Percentiles rank a stretch among this genome's conserved stretches.
Conservation (phyloP, 192 early-diverging fungal species). For the Haplosporangium gracile region DNA sequence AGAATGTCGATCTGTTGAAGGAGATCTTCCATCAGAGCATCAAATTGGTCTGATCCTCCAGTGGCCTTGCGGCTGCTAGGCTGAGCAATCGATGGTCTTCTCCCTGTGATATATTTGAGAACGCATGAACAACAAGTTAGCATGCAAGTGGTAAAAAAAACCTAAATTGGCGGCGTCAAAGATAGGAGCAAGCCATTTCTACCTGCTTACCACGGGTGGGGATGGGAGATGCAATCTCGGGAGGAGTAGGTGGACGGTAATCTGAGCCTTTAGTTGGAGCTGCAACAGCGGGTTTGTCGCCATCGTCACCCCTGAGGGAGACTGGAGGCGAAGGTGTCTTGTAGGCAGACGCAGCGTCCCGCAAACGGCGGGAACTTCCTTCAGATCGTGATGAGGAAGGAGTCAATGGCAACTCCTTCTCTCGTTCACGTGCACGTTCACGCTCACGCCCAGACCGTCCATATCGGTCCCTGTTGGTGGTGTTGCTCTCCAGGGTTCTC, state of each 20-base stretch:
- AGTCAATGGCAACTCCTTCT: background rate
- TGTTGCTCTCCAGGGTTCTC: background rate
- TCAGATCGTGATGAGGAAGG: slow-evolving; percentile 16
- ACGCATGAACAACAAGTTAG: background rate
- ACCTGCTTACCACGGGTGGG: slow-evolving; percentile 17
- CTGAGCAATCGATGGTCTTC: background rate
- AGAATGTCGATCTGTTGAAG: slow-evolving; percentile 53
- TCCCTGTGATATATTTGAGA: background rate
- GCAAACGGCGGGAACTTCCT: background rate
- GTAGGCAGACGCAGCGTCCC: slow-evolving; percentile 17
- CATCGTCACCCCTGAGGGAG: slow-evolving; percentile 1
- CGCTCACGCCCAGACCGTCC: slow-evolving; percentile 11
- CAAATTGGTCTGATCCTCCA: slow-evolving; percentile 40
- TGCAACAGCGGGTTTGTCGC: background rate
- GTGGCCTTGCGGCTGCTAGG: background rate
- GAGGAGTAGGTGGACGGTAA: slow-evolving; percentile 28
- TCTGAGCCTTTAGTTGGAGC: background rate
- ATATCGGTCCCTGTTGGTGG: background rate
- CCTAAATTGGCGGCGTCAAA: background rate
- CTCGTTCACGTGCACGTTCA: slow-evolving; percentile 14
- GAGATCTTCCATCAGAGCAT: slow-evolving; percentile 57
- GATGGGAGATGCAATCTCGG: slow-evolving; percentile 23
- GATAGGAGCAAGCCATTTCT: background rate
- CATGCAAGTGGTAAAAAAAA: too few relatives aligned
- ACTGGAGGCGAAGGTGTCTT: slow-evolving; percentile 33